Evolutionary conservation across 345 rosid genomes (phyloP).

Genomic region (Moringa oleifera): DNA sequence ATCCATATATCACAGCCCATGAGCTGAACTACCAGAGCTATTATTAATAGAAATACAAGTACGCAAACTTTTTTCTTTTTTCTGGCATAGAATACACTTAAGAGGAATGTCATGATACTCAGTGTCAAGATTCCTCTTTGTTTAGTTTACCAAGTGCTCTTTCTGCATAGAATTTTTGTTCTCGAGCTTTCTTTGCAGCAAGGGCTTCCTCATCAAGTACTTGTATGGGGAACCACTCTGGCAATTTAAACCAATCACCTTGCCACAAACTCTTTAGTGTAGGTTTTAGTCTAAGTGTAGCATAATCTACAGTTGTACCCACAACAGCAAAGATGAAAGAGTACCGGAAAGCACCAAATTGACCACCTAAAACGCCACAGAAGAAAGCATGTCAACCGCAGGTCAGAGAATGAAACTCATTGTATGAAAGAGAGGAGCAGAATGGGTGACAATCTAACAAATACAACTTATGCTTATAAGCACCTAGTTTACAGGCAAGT

Average conservation of each 20-base stretch:
- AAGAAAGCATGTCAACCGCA: background rate
- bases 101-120: slow-evolving; percentile 33
- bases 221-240: slow-evolving; percentile 86
- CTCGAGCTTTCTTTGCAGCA: slow-evolving; percentile 62
- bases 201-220: slow-evolving; percentile 77
- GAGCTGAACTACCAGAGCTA: background rate
- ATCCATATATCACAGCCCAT: background rate
- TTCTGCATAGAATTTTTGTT: slow-evolving; percentile 41
- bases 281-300: slow-evolving; percentile 44
- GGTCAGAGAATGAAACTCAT: background rate
- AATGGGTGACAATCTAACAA: background rate
- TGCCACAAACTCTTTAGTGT: slow-evolving; percentile 24
- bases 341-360: slow-evolving; percentile 66
- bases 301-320: slow-evolving; percentile 59
- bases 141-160: slow-evolving; percentile 43
- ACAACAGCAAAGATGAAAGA: slow-evolving; percentile 53
- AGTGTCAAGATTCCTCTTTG: slow-evolving; percentile 55
- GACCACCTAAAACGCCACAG: slow-evolving; percentile 56
- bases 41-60: slow-evolving; percentile 1
- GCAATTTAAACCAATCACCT: slow-evolving; percentile 44
- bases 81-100: background rate
- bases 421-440: background rate
- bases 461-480: no score
- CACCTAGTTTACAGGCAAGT: background rate
- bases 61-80: no score